A percentile compares a stretch with the other conserved stretches of the same genome.
These are phyloP conservation scores for Sugiyamaella neomexicana DNA, from an alignment of 1,139 yeast species.

Conservation along the genomic window DNA sequence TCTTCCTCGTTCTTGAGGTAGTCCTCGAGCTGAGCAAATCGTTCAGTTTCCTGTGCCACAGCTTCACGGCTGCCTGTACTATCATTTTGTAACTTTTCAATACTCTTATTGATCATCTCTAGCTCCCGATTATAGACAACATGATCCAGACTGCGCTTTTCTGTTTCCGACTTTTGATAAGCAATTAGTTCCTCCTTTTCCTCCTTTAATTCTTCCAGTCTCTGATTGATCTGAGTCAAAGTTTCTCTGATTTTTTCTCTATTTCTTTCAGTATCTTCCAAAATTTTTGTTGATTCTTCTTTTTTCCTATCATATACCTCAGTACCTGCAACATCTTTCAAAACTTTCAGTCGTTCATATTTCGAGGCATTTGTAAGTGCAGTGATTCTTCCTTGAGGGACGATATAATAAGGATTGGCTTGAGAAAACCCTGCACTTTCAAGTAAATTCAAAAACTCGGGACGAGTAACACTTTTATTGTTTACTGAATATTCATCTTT, in stretches of 20 bases:
- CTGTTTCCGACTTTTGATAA: conserved; percentile 66
- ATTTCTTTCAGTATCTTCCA: conserved; percentile 69
- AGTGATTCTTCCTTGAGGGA: conserved; percentile 89
- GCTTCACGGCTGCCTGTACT: conserved; percentile 1
- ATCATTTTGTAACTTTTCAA: conserved; percentile 16
- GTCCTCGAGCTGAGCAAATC: conserved; percentile 47
- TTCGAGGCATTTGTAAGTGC: conserved; percentile 87
- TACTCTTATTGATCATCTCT: conserved; percentile 29
- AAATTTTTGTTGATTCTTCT: conserved; percentile 75
- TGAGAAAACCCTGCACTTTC: conserved; percentile 93
- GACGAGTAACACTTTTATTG: conserved; percentile 72
- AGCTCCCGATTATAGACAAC: conserved; percentile 77
- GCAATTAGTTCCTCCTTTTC: conserved; percentile 76
- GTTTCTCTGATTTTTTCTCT: conserved; percentile 75
- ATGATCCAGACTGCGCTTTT: conserved; percentile 71
- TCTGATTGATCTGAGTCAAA: conserved; percentile 63
- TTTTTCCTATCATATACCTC: conserved; percentile 82
- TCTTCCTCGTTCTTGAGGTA: conserved; percentile 53
- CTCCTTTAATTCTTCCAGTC: conserved; percentile 74
- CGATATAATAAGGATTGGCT: conserved; percentile 91
- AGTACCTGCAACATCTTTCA: conserved; percentile 96
- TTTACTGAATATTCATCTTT: conserved; percentile 84
- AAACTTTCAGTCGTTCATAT: conserved; percentile 68
- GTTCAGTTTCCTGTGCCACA: conserved; percentile 22
- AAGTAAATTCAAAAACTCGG: conserved; percentile 77